phyloP scores from a whole-genome alignment of 768 basidiomycete genomes.

The Pisolithus tinctorius region DNA sequence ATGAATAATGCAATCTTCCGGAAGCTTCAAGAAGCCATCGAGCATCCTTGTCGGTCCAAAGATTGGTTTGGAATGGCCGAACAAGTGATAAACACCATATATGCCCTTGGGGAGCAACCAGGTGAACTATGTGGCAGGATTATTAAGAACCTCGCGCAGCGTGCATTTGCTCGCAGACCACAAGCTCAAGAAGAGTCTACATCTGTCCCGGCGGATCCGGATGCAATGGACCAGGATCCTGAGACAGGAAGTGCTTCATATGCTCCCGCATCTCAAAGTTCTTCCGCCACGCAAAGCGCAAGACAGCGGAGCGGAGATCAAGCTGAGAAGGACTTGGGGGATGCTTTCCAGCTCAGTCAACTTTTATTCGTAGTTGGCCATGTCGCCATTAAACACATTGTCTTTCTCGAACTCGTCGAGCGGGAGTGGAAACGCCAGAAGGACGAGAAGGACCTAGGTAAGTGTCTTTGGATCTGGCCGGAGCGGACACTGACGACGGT shows the following conservation, averaged over 20 bases:
- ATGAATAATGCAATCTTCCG: constrained; percentile 86
- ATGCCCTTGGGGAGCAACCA: constrained; percentile 89
- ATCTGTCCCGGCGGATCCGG: constrained; percentile 24
- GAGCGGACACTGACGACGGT: background rate
- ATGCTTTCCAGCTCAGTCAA: constrained; percentile 86
- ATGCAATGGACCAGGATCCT: constrained; percentile 47
- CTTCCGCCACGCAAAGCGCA: constrained; percentile 6
- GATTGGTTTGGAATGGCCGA: constrained; percentile 98
- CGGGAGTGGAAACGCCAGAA: constrained; percentile 95
- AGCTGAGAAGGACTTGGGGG: constrained; percentile 52
- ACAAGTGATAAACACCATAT: constrained; percentile 94
- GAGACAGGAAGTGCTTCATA: constrained; percentile 18
- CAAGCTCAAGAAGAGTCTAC: constrained; percentile 2
- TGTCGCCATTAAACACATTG: constrained; percentile 95
- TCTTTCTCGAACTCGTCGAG: constrained; percentile 92
- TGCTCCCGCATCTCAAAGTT: constrained; percentile 13
- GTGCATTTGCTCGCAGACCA: constrained; percentile 50
- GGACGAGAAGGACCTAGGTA: constrained; percentile 79
- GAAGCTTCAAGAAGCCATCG: constrained; percentile 74
- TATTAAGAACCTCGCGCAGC: constrained; percentile 72
- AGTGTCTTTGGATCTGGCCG: constrained; percentile 14
- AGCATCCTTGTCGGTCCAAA: constrained; percentile 71
- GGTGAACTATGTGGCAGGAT: constrained; percentile 75
- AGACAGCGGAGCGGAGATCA: constrained; percentile 7
- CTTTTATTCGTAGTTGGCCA: constrained; percentile 95